Base-by-base conservation (phyloP, 2,329 filamentous ascomycete species). In the Lachnellula arida region DNA sequence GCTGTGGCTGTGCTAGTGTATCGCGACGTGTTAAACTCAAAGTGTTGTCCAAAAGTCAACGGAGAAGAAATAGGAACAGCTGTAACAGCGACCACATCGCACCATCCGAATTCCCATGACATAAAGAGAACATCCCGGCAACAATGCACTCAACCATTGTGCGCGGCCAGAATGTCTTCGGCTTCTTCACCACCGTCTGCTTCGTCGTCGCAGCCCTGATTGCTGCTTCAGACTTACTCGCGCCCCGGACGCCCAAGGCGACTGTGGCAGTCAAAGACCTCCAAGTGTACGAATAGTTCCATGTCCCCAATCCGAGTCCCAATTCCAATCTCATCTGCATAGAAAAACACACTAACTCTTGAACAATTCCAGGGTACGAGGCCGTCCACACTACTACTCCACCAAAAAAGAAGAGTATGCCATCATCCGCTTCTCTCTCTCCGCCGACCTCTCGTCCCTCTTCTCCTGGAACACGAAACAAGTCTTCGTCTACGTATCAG, bases 391-490 rank as follows among this genome's bases (percentile, higher is more conserved):
- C 72, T 97, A 97, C 81, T 96, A 97, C 79, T 89, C 86, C 63
- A 79, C 82, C 51, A 95, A 94, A 73, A 90, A 89, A 74, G 92
- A 97, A 75, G 94, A 99, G 75, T 97, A 97, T 73, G 94, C 93
- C 65, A 85, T 94, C 71, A 87, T 99, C 70, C 88, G 87, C 71
- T 99, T 99, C 79, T 89, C 92, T 68, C 81, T 99, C 57, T 88
- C 96, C 68, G 88, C 92, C 52, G 93, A 99, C 75, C 82, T 99
- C 58, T 88, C 85, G 58, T 87, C 87, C 44, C 89, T 99, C 66
- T 97, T 97, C 81, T 96, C 89, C 70, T 99, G 93, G 94, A 99
- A 99, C 80, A 99, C 95, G 19, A 99, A 99, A 74, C 90, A 97
- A 75, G 77, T 99, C 68, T 99, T 97, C 75, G 86, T 97, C 72